Evolutionary conservation across 2,329 filamentous ascomycete species (phyloP), one percentile per base, ranked within the genome.

Genomic region (Tolypocladium ophioglossoides): DNA sequence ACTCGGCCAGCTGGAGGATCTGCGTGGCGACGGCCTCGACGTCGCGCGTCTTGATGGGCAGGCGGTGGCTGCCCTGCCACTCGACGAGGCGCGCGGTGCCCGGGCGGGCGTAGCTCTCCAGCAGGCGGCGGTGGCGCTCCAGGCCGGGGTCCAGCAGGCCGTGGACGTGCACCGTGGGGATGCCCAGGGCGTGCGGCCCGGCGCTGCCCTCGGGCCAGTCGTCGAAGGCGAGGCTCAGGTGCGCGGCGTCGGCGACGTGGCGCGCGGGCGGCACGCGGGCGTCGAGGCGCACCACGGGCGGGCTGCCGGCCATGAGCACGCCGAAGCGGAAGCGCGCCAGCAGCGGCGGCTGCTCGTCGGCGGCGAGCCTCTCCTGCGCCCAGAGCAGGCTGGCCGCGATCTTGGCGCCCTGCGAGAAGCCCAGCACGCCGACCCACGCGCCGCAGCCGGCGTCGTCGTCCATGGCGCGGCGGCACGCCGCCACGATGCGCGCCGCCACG

Each of bases 11-110:
- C 20, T 61, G 59, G 32, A 66, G 35, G 2, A 71, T 68, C 16
- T 59, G 51, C 0, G 49, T 52, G n/a, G 59, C 55, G 3, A 72
- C 60, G 20, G 57, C 55, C n/a, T 79, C 73, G 3, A 91, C 85
- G 67, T 91, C 87, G 34, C 68, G 70, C 24, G 70, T 73, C 72
- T 86, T 87, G 56, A 91, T 77, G 2, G 87, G 85, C 50, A 92
- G 73, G 7, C 87, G 72, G 66, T 92, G 88, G 1, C 75, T 77
- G 0, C 86, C 87, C 55, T 88, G 78, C 88, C 87, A 91, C 66
- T 90, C 84, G 1, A 91, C 66, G 48, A 90, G 57, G 40, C 69
- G 75, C 7, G 78, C 71, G 3, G 71, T 80, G 0, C 73, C 76
- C 11, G 72, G 63, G 51, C 80, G 74, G 63, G 83, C 87, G 65